A percentile compares a stretch with the other conserved stretches of the same genome.
Evolutionary conservation across 2,329 filamentous ascomycete species (phyloP).

Genomic region (Pyricularia grisea): DNA sequence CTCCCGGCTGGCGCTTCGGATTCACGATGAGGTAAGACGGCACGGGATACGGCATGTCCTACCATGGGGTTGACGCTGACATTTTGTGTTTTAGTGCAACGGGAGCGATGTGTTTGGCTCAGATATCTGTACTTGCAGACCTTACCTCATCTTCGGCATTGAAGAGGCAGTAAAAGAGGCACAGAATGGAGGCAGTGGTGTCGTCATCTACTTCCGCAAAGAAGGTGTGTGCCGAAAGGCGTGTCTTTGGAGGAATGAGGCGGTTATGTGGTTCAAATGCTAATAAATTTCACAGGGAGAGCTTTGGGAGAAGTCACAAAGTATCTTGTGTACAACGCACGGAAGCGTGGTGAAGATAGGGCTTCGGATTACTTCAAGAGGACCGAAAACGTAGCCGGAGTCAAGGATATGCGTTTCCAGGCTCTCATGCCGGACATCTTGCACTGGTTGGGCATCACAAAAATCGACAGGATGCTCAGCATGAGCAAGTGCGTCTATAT

Average conservation of each 20-base stretch:
- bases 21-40: conserved; percentile 54
- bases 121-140: conserved; percentile 93
- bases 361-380: conserved; percentile 93
- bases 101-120: conserved; percentile 96
- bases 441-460: conserved; percentile 96
- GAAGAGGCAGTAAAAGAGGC: conserved; percentile 97
- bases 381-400: conserved; percentile 96
- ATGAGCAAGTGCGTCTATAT: conserved; percentile 74
- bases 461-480: conserved; percentile 96
- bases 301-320: conserved; percentile 95
- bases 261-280: neutral
- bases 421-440: conserved; percentile 96
- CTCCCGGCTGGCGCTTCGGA: conserved; percentile 69
- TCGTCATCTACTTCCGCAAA: conserved; percentile 98
- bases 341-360: conserved; percentile 68
- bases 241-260: neutral
- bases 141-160: conserved; percentile 93
- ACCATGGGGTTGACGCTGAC: neutral
- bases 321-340: conserved; percentile 73
- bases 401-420: conserved; percentile 96
- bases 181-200: conserved; percentile 84
- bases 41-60: neutral
- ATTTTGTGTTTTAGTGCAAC: conserved; percentile 53
- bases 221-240: conserved; percentile 41
- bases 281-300: conserved; percentile 36